Evolutionary conservation across 768 basidiomycete genomes (phyloP).

Genomic region (Clitopilus hobsonii): DNA sequence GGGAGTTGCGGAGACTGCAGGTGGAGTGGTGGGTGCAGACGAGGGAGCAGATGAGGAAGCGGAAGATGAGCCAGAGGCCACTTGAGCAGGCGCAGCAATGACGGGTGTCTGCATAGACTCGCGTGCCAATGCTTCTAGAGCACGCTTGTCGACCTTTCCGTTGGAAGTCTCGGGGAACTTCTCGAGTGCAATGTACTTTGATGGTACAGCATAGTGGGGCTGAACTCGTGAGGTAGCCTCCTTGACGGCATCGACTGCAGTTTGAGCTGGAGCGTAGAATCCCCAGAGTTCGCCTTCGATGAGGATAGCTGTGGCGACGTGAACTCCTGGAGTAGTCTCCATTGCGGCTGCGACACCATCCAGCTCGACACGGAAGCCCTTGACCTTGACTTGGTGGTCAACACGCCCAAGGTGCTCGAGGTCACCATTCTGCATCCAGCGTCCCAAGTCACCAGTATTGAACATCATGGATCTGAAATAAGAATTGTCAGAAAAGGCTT

Average conservation of each 20-base stretch:
- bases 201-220: constrained; percentile 57
- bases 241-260: constrained; percentile 32
- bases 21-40: neutral
- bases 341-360: constrained; percentile 52
- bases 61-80: constrained; percentile 8
- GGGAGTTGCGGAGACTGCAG: constrained; percentile 4
- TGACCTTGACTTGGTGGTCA: constrained; percentile 59
- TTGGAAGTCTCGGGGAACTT: constrained; percentile 49
- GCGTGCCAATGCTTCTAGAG: constrained; percentile 31
- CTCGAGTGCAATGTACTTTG: constrained; percentile 34
- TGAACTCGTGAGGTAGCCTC: constrained; percentile 44
- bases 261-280: constrained; percentile 39
- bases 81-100: no score
- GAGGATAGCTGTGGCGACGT: constrained; percentile 44
- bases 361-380: constrained; percentile 64
- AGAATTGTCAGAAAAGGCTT: neutral
- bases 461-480: constrained; percentile 40
- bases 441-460: constrained; percentile 59
- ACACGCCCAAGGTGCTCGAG: constrained; percentile 53
- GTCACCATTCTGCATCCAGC: constrained; percentile 46
- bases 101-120: constrained; percentile 15
- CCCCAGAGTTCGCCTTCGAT: constrained; percentile 53
- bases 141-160: constrained; percentile 45
- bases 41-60: neutral
- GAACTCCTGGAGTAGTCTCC: constrained; percentile 37